Percentiles rank a stretch among this genome's conserved stretches.
Conservation (phyloP, 1,284 basidiomycete genomes). For the Porodaedalea pini region DNA sequence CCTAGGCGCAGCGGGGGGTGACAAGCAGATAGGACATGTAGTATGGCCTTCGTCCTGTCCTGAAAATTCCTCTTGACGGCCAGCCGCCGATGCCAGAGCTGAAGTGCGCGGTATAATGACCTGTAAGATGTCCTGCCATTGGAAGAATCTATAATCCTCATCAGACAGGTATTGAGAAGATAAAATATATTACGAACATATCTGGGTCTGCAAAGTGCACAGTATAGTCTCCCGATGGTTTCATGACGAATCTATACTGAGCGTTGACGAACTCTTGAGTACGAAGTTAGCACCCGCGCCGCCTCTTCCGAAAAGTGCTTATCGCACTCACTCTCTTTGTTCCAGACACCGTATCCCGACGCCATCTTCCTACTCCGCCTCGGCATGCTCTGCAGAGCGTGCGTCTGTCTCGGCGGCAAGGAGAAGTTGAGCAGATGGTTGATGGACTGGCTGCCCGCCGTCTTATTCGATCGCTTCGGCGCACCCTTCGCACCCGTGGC, state of each 20-base stretch:
- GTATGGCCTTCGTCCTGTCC: slow-evolving; percentile 57
- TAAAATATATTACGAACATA: slow-evolving; percentile 55
- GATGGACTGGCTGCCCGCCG: slow-evolving; percentile 58
- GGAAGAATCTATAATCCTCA: slow-evolving; percentile 66
- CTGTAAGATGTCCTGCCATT: slow-evolving; percentile 96
- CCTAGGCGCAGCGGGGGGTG: slow-evolving; percentile 84
- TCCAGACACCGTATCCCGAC: slow-evolving; percentile 66
- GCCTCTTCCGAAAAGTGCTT: slow-evolving; percentile 18
- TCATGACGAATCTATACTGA: slow-evolving; percentile 91
- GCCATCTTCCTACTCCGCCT: slow-evolving; percentile 69
- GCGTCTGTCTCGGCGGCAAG: slow-evolving; percentile 71
- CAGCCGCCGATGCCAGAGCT: slow-evolving; percentile 52
- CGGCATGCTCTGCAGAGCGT: slow-evolving; percentile 53
- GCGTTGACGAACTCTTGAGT: slow-evolving; percentile 86
- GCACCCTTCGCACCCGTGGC: slow-evolving; percentile 23
- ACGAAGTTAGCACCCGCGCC: slow-evolving; percentile 16
- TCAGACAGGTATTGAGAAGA: slow-evolving; percentile 16
- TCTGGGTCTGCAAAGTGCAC: slow-evolving; percentile 95
- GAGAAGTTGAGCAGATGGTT: slow-evolving; percentile 85
- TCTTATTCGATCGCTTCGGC: slow-evolving; percentile 57
- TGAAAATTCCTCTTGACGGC: slow-evolving; percentile 34
- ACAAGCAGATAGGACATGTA: slow-evolving; percentile 93
- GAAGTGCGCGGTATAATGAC: slow-evolving; percentile 85
- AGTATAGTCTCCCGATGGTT: slow-evolving; percentile 87
- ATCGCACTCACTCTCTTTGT: slow-evolving; percentile 75